A percentile compares a stretch with the other conserved stretches of the same genome.
These are phyloP conservation scores for Leptographium procerum DNA, from an alignment of 2,329 filamentous ascomycete genomes.

Conservation along the genomic window DNA sequence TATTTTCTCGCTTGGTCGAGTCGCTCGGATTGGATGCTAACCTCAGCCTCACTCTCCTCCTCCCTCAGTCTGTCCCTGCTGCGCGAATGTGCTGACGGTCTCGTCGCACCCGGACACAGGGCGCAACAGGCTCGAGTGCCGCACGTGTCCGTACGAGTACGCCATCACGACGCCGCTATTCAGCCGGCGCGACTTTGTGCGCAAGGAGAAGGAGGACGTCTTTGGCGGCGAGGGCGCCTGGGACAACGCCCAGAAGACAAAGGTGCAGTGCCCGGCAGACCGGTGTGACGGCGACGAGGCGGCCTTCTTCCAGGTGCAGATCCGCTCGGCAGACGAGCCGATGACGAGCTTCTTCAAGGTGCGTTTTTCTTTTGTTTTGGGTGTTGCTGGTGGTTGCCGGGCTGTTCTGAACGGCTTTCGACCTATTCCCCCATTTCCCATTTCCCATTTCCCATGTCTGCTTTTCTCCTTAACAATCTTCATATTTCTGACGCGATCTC, in stretches of 20 bases:
- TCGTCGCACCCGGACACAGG: conserved; percentile 40
- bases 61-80: conserved; percentile 62
- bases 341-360: conserved; percentile 96
- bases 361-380: conserved; percentile 9
- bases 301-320: conserved; percentile 94
- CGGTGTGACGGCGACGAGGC: conserved; percentile 74
- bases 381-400: neutral
- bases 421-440: no score
- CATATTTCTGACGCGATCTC: no score
- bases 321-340: conserved; percentile 93
- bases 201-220: conserved; percentile 80
- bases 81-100: conserved; percentile 74
- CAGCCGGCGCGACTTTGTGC: conserved; percentile 71
- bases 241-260: conserved; percentile 81
- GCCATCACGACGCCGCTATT: conserved; percentile 68
- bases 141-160: conserved; percentile 89
- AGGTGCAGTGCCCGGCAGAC: conserved; percentile 71
- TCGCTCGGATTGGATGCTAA: no score
- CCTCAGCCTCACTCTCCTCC: neutral
- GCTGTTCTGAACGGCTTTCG: no score
- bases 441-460: conserved; percentile 5
- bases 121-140: conserved; percentile 83
- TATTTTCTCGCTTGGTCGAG: neutral
- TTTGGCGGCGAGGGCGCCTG: conserved; percentile 81
- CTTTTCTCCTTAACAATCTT: no score